Base-by-base conservation (phyloP, 1,284 basidiomycete genomes). In the Rhodotorula sp. region DNA sequence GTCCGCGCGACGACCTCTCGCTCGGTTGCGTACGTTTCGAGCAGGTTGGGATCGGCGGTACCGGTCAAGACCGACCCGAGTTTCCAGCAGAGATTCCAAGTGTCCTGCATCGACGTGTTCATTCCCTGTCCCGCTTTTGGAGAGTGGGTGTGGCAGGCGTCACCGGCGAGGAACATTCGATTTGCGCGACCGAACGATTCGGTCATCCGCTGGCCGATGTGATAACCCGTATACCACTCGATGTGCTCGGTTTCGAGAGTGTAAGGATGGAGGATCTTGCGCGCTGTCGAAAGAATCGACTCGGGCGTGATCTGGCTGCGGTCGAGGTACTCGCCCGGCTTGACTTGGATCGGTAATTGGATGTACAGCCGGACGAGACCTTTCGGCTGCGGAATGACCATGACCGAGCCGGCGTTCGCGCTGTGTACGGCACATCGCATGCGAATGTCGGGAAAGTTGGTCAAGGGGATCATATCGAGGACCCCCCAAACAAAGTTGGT, bases 31-130 rank as follows among this genome's bases (percentile, higher is more conserved):
- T 91, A 91, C 86, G 91, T 92, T 76, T 87, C 84, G 30, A 94
- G 81, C 18, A 94, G 80, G 0, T 85, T 85, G 3, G 84, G 82
- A 53, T 85, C 82, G 2, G 89, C 88, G 84, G 86, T 87, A 15
- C 89, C 89, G 62, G 86, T 86, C 26, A 91, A 80, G 29, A 91
- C 90, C 63, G 89, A 86, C 0, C 83, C 83, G 57, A 93, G 65
- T 59, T 71, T 71, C 75, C 79, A 79, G 33, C 76, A 76, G 15
- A 80, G 64, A 45, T 80, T 80, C 72, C 76, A 79, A 6, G 78
- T 78, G 77, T 93, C 91, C 71, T 88, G 89, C 89, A 92, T 91
- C 76, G 89, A 89, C 2, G 87, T 87, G 71, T 90, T 90, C 89
- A 88, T 78, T 84, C 84, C 89, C 86, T 82, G 86, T 81, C 82